These are phyloP conservation scores for Eimeria zaria DNA, from an alignment of 169 alveolate species.

Conservation along the genomic window DNA sequence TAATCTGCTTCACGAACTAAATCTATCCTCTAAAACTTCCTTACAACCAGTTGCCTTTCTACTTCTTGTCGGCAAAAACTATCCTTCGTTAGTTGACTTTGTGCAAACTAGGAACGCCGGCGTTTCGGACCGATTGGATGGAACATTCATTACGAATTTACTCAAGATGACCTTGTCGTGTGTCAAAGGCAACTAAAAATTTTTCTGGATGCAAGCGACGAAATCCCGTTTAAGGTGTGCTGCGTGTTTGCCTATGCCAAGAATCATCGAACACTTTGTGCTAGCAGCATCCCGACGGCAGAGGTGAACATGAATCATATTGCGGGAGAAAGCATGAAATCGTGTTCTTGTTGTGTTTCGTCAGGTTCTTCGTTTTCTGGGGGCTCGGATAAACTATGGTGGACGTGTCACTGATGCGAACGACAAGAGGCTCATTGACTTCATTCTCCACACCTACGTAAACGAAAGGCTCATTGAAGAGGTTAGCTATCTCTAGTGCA, in stretches of 20 bases:
- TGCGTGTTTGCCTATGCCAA: not conserved
- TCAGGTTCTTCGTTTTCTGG: slow-evolving; percentile 94
- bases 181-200: slow-evolving; percentile 96
- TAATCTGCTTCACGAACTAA: not conserved
- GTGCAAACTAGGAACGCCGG: slow-evolving; percentile 97
- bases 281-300: not conserved
- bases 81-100: slow-evolving; percentile 96
- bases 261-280: not conserved
- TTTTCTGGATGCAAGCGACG: slow-evolving; percentile 96
- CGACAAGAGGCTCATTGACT: slow-evolving; percentile 92
- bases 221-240: slow-evolving; percentile 94
- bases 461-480: slow-evolving; percentile 66
- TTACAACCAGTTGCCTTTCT: slow-evolving; percentile 90
- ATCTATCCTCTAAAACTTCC: too few relatives aligned
- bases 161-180: slow-evolving; percentile 98
- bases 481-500: not conserved
- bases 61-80: slow-evolving; percentile 95
- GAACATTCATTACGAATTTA: slow-evolving; percentile 98
- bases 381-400: slow-evolving; percentile 98
- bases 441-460: slow-evolving; percentile 69
- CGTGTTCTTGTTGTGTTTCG: not conserved
- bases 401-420: slow-evolving; percentile 99
- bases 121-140: slow-evolving; percentile 99
- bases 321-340: not conserved
- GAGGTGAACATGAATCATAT: too few relatives aligned